A percentile compares a stretch with the other conserved stretches of the same genome.
These are phyloP conservation scores for Stemphylium lycopersici DNA, from an alignment of 2,329 filamentous ascomycete species.

Conservation along the genomic window DNA sequence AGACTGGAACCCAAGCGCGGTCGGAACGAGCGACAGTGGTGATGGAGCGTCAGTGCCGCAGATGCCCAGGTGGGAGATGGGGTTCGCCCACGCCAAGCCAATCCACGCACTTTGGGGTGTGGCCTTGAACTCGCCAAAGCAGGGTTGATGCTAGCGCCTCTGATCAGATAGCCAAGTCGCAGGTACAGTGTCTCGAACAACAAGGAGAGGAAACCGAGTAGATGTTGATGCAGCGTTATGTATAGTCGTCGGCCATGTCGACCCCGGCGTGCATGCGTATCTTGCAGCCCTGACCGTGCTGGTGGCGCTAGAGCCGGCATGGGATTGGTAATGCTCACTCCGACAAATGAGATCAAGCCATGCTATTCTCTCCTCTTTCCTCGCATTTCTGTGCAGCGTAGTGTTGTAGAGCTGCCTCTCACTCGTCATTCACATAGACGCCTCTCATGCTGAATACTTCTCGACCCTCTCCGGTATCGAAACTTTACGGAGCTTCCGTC, in stretches of 20 bases:
- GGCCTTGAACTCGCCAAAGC: slow-evolving; percentile 38
- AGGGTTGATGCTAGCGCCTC: slow-evolving; percentile 22
- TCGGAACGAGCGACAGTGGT: slow-evolving; percentile 21
- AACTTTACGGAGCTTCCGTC: not conserved
- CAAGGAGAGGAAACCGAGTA: not conserved
- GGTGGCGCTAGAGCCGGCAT: slow-evolving; percentile 41
- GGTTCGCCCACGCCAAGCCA: slow-evolving; percentile 44
- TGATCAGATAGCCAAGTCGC: not conserved
- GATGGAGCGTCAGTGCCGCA: slow-evolving; percentile 32
- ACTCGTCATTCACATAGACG: not conserved
- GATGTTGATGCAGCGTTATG: slow-evolving; percentile 4
- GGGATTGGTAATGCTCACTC: slow-evolving; percentile 38
- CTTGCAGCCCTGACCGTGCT: slow-evolving; percentile 33
- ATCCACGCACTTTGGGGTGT: slow-evolving; percentile 33
- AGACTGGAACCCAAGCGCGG: slow-evolving; percentile 6
- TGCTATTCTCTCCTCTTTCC: slow-evolving; percentile 3
- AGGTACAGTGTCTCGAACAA: not conserved
- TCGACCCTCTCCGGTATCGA: not conserved
- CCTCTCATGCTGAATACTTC: too few species aligned
- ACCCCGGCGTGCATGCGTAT: slow-evolving; percentile 39
- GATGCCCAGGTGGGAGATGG: slow-evolving; percentile 34
- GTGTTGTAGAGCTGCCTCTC: not conserved
- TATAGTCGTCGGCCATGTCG: slow-evolving; percentile 30
- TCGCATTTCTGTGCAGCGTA: not conserved
- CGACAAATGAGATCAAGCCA: slow-evolving; percentile 8